phyloP scores from a whole-genome alignment of 2,329 filamentous ascomycete species.

The Scedosporium aurantiacum region DNA sequence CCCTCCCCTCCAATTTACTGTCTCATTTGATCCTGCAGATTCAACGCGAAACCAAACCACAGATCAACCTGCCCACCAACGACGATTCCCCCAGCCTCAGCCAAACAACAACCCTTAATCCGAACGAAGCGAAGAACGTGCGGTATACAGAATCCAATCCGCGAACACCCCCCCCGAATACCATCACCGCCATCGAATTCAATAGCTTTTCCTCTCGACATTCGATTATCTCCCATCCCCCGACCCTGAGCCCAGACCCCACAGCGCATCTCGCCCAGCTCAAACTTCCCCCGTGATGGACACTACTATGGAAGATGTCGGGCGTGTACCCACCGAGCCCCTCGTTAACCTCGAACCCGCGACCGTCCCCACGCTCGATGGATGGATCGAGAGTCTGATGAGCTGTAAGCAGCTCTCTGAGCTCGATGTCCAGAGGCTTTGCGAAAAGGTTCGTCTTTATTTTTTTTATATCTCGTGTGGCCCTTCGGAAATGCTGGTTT shows the following conservation, averaged over 20 bases:
- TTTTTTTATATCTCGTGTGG: not conserved
- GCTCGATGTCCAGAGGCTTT: constrained; percentile 87
- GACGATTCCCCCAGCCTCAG: too few relatives aligned
- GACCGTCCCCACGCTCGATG: constrained; percentile 84
- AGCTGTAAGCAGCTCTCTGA: constrained; percentile 96
- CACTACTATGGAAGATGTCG: constrained; percentile 98
- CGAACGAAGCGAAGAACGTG: too few relatives aligned
- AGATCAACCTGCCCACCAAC: too few relatives aligned
- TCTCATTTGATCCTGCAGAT: too few relatives aligned
- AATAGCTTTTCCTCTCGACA: constrained; percentile 9
- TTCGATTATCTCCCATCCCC: constrained; percentile 8
- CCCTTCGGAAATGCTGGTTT: not conserved
- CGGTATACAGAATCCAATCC: too few relatives aligned
- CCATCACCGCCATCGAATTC: too few relatives aligned
- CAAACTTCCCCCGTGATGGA: constrained; percentile 53
- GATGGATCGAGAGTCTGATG: constrained; percentile 99
- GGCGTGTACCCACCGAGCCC: constrained; percentile 70
- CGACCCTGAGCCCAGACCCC: constrained; percentile 11
- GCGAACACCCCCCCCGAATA: too few relatives aligned
- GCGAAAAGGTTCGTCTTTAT: constrained; percentile 71
- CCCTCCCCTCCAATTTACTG: too few relatives aligned
- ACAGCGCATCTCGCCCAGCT: constrained; percentile 6
- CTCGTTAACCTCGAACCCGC: constrained; percentile 62
- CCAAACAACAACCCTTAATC: too few relatives aligned
- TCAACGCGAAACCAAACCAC: too few relatives aligned